Conservation (phyloP, 352 stramenopile genomes). For the Globisporangium paroecandrum region DNA sequence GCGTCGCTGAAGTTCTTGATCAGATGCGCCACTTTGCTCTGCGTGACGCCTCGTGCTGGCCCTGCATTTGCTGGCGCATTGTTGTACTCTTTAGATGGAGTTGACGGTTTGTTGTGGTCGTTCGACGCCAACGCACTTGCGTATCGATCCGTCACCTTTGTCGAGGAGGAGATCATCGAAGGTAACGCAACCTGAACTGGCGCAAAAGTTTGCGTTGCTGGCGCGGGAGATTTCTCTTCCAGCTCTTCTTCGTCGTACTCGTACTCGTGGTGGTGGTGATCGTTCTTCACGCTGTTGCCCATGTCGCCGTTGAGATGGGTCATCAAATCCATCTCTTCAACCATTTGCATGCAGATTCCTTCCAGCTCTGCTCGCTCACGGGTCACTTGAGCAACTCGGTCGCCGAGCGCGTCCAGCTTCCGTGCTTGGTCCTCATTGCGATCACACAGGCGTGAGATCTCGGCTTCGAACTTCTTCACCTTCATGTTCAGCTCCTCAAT, state of each 20-base stretch:
- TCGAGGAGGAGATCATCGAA: conserved; percentile 3
- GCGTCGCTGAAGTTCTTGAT: conserved; percentile 66
- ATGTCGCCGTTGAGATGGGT: conserved; percentile 14
- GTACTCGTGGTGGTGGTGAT: conserved; percentile 12
- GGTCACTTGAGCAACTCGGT: conserved; percentile 37
- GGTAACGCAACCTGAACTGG: conserved; percentile 7
- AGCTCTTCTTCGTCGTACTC: conserved; percentile 13
- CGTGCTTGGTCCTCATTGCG: conserved; percentile 59
- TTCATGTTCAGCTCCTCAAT: conserved; percentile 34
- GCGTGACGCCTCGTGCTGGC: conserved; percentile 8
- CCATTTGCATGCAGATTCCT: conserved; percentile 49
- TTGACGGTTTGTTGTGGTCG: conserved; percentile 1
- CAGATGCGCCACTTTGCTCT: conserved; percentile 57
- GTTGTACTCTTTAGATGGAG: conserved; percentile 10
- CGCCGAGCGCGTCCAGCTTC: conserved; percentile 48
- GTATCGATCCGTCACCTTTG: conserved; percentile 50
- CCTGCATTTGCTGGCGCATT: conserved; percentile 12
- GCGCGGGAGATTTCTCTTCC: conserved; percentile 23
- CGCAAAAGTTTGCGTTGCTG: conserved; percentile 6
- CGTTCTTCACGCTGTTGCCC: conserved; percentile 4
- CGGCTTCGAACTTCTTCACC: conserved; percentile 47
- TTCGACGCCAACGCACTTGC: conserved; percentile 33
- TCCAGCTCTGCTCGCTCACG: conserved; percentile 60
- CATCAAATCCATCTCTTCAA: conserved; percentile 48
- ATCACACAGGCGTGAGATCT: conserved; percentile 40